phyloP scores from a whole-genome alignment of 805 yeast species.

The Kazachstania bromeliacearum region DNA sequence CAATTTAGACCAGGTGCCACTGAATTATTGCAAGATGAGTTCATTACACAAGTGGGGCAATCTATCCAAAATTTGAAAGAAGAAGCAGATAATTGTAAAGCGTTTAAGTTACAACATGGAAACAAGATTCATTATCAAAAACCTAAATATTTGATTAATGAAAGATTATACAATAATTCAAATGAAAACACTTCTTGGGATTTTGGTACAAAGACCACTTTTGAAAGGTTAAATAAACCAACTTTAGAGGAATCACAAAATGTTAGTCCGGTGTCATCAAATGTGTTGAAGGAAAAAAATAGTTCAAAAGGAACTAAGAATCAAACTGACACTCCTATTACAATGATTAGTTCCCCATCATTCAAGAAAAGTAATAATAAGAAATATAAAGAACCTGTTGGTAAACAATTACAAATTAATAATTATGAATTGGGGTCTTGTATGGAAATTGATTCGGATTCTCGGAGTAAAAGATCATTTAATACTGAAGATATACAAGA shows the following conservation, averaged over 20 bases:
- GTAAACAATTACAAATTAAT: background rate
- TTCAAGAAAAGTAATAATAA: slow-evolving; percentile 9
- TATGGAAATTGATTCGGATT: slow-evolving; percentile 15
- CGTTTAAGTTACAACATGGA: slow-evolving; percentile 11
- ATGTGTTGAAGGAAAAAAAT: slow-evolving; percentile 1
- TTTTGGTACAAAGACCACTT: slow-evolving; percentile 1
- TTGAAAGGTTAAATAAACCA: background rate
- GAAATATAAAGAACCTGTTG: background rate
- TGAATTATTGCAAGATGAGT: slow-evolving; percentile 35
- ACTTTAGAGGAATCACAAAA: slow-evolving; percentile 2
- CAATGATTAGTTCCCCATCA: slow-evolving; percentile 13
- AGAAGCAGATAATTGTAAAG: slow-evolving; percentile 31
- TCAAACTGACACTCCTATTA: slow-evolving; percentile 14
- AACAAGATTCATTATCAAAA: no score
- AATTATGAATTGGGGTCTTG: slow-evolving; percentile 14
- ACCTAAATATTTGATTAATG: background rate
- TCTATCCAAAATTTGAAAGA: slow-evolving; percentile 32
- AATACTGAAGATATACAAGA: slow-evolving; percentile 11
- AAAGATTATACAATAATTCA: background rate
- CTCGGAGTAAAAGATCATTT: slow-evolving; percentile 4
- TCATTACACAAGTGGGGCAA: slow-evolving; percentile 3
- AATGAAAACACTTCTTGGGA: slow-evolving; percentile 1
- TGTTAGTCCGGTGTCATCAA: slow-evolving; percentile 10
- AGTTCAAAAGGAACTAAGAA: slow-evolving; percentile 2
- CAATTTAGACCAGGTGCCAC: slow-evolving; percentile 51